Percentiles rank a stretch among this genome's conserved stretches.
phyloP scores from a whole-genome alignment of 352 stramenopile species.

The Phytophthora melonis region DNA sequence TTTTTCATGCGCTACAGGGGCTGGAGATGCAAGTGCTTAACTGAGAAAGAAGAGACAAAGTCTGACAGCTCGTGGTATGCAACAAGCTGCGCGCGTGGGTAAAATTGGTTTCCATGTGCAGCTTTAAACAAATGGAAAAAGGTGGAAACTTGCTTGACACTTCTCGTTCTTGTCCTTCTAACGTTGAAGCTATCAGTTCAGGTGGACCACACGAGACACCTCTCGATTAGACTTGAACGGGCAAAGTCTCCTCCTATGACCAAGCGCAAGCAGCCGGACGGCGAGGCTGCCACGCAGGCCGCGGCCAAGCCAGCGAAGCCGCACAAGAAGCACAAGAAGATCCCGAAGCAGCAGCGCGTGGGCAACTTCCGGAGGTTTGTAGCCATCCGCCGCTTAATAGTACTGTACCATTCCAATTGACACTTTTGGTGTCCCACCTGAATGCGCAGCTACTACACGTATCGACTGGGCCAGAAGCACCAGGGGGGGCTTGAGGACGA shows the following conservation, averaged over 20 bases:
- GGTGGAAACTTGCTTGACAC: no score
- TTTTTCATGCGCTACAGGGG: no score
- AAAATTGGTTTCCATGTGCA: no score
- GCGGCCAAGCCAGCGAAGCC: constrained; percentile 21
- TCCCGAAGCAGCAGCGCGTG: constrained; percentile 61
- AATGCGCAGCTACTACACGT: constrained; percentile 74
- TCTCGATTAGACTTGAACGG: no score
- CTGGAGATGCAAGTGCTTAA: no score
- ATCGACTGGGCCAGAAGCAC: constrained; percentile 68
- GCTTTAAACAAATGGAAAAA: no score
- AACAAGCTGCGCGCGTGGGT: no score
- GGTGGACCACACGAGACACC: no score
- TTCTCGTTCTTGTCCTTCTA: no score
- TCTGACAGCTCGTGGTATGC: no score
- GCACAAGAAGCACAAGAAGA: constrained; percentile 31
- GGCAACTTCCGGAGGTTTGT: constrained; percentile 80
- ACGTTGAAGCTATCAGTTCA: no score
- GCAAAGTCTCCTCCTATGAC: constrained; percentile 10
- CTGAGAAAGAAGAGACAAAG: no score
- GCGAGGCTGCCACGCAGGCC: neutral
- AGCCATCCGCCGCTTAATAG: neutral
- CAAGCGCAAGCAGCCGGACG: constrained; percentile 22
- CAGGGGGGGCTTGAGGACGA: constrained; percentile 64
- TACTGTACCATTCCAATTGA: constrained; percentile 1
- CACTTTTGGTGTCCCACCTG: neutral